These are phyloP conservation scores for Russula compacta DNA, from an alignment of 768 basidiomycete genomes.

Conservation along the genomic window DNA sequence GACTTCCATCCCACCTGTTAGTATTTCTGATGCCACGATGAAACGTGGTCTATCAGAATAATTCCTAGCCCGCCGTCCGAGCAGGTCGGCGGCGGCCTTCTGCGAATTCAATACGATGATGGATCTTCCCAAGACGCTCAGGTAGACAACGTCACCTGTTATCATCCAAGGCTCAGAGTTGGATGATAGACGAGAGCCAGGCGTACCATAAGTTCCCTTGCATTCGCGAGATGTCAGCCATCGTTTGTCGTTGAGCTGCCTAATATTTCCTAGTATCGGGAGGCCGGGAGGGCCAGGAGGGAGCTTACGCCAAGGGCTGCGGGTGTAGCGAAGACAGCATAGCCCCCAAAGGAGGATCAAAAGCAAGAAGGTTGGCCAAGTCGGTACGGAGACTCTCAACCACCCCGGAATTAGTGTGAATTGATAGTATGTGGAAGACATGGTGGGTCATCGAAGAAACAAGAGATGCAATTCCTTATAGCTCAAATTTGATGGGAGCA, in stretches of 20 bases:
- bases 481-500: background rate
- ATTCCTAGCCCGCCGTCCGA: slow-evolving; percentile 38
- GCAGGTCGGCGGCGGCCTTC: slow-evolving; percentile 35
- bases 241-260: slow-evolving; percentile 11
- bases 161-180: background rate
- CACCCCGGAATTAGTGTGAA: background rate
- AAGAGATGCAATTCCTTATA: background rate
- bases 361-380: background rate
- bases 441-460: background rate
- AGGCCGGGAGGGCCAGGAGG: slow-evolving; percentile 16
- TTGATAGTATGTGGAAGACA: background rate
- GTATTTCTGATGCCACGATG: slow-evolving; percentile 17
- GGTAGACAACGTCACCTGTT: slow-evolving; percentile 35
- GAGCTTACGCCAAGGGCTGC: slow-evolving; percentile 18
- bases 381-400: background rate
- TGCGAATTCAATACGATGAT: slow-evolving; percentile 40
- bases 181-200: background rate
- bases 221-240: slow-evolving; percentile 14
- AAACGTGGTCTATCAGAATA: slow-evolving; percentile 43
- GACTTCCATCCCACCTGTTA: slow-evolving; percentile 15
- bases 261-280: slow-evolving; percentile 15
- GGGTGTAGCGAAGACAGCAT: background rate
- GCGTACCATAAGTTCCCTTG: slow-evolving; percentile 9
- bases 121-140: slow-evolving; percentile 36
- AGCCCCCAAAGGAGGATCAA: background rate